Evolutionary conservation across 2,329 filamentous ascomycete genomes (phyloP).

Genomic region (Fonsecaea pugnacius): DNA sequence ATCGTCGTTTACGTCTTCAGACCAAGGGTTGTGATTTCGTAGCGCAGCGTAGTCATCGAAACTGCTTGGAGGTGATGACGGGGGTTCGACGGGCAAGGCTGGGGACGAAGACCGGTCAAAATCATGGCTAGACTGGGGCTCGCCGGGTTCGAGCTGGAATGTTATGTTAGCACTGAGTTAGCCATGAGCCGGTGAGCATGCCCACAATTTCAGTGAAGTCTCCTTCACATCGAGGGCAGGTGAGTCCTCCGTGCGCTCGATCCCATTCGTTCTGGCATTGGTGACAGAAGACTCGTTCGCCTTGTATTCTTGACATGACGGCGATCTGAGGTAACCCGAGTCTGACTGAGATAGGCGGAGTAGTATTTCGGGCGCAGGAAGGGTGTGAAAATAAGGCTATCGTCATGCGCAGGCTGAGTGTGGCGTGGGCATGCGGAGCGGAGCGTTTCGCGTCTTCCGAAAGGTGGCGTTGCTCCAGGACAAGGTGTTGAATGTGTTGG

Average conservation of each 20-base stretch:
- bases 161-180: constrained; percentile 13
- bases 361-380: constrained; percentile 1
- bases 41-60: constrained; percentile 32
- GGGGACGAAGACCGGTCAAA: constrained; percentile 40
- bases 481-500: neutral
- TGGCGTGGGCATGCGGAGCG: constrained; percentile 6
- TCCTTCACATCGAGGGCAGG: constrained; percentile 75
- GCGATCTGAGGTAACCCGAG: neutral
- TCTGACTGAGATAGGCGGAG: neutral
- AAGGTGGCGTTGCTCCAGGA: constrained; percentile 1
- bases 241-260: constrained; percentile 67
- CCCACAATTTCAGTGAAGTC: constrained; percentile 87
- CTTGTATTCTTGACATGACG: constrained; percentile 39
- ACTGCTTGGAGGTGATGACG: constrained; percentile 38
- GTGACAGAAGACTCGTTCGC: constrained; percentile 86
- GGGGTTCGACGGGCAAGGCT: constrained; percentile 38
- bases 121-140: constrained; percentile 42
- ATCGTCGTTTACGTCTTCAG: constrained; percentile 53
- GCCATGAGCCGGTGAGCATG: constrained; percentile 29
- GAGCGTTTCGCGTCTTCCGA: neutral
- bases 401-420: constrained; percentile 21
- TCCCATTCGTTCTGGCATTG: constrained; percentile 81
- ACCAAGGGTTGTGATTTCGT: constrained; percentile 55
- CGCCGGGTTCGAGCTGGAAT: constrained; percentile 27
- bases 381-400: constrained; percentile 16